Conservation (phyloP, 371 early-diverging fungal genomes). For the Parasitella parasitica region DNA sequence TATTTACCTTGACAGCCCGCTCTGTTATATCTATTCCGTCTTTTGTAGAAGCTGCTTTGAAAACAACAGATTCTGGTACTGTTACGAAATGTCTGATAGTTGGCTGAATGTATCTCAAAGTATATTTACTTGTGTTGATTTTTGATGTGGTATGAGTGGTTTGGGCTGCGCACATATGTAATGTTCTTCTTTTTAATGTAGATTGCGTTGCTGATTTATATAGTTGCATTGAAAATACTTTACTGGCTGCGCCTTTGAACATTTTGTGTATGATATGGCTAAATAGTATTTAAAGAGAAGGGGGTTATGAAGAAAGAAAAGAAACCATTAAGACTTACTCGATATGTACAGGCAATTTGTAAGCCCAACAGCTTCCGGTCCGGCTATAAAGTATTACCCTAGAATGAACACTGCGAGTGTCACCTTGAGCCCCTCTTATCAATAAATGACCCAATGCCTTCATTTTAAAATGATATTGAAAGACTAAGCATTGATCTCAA, state of each 20-base stretch:
- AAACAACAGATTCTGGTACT: slow-evolving; percentile 5
- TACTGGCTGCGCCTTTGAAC: slow-evolving; percentile 9
- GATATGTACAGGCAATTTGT: background rate
- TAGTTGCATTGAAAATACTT: background rate
- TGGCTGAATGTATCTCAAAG: background rate
- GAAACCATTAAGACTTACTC: background rate
- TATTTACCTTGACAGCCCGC: slow-evolving; percentile 40
- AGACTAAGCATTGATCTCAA: too few relatives aligned
- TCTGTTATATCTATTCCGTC: slow-evolving; percentile 43
- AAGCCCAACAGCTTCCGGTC: background rate
- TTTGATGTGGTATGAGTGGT: background rate
- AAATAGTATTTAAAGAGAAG: background rate
- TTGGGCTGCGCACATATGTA: background rate
- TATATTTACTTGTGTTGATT: background rate
- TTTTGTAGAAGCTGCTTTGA: slow-evolving; percentile 28
- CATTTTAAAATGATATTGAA: too few relatives aligned
- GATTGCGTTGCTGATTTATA: background rate
- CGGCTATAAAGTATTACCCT: too few relatives aligned
- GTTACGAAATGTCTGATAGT: slow-evolving; percentile 3
- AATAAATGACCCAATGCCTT: too few relatives aligned
- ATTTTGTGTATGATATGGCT: background rate
- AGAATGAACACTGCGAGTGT: too few relatives aligned
- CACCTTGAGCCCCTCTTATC: too few relatives aligned
- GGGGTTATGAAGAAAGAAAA: background rate
- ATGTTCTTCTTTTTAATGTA: background rate